Conservation (phyloP, 2,329 filamentous ascomycete genomes). For the Fonsecaea pugnacius region DNA sequence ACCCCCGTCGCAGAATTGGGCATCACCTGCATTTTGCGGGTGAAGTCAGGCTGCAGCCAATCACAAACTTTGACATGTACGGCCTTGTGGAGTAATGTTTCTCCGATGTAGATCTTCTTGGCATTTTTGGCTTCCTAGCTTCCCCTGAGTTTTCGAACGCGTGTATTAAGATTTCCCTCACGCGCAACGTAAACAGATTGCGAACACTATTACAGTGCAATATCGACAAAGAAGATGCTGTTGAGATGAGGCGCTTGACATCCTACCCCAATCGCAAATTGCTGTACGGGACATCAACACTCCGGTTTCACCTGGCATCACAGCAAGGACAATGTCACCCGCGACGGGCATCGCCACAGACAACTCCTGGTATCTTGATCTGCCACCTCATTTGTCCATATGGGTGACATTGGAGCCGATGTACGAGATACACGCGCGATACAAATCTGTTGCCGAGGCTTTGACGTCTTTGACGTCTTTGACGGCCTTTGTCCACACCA, state of each 20-base stretch:
- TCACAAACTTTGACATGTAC: not conserved
- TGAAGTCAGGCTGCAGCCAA: constrained; percentile 9
- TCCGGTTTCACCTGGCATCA: constrained; percentile 3
- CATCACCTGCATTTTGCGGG: not conserved
- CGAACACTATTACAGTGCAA: not conserved
- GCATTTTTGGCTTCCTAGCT: not conserved
- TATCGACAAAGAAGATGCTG: not conserved
- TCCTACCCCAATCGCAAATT: not conserved
- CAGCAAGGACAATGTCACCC: not conserved
- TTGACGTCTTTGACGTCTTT: constrained; percentile 24
- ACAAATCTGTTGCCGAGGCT: not conserved
- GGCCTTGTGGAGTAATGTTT: not conserved
- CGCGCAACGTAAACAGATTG: not conserved
- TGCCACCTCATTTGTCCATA: not conserved
- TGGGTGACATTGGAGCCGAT: not conserved
- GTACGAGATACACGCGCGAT: not conserved
- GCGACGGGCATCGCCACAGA: not conserved
- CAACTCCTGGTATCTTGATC: constrained; percentile 1
- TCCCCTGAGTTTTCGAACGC: not conserved
- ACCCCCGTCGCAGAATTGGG: not conserved
- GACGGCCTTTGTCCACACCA: constrained; percentile 12
- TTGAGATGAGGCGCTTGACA: not conserved
- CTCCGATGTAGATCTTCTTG: not conserved
- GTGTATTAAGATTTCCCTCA: not conserved
- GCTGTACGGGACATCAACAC: constrained; percentile 9